phyloP scores from a whole-genome alignment of 352 stramenopile species.

The Globisporangium carolinianum region DNA sequence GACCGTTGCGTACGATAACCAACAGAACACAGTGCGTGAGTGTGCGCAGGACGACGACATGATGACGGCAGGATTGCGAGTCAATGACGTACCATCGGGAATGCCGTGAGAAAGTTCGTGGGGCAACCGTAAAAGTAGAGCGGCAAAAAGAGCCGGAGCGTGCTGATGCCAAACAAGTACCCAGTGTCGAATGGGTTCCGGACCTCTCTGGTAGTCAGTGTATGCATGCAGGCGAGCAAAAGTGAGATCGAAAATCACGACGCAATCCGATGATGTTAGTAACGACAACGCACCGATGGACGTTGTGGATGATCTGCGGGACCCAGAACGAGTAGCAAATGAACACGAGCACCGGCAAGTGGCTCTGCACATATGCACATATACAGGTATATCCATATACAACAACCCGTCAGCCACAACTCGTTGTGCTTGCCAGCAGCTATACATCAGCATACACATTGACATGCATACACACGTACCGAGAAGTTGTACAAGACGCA shows the following conservation, averaged over 20 bases:
- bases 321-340: slow-evolving; percentile 98
- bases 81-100: slow-evolving; percentile 59
- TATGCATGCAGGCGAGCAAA: neutral
- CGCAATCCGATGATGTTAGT: neutral
- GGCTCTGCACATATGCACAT: slow-evolving; percentile 32
- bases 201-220: slow-evolving; percentile 55
- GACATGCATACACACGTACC: slow-evolving; percentile 20
- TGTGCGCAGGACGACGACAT: no score
- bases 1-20: neutral
- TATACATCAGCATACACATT: no score
- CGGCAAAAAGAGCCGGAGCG: slow-evolving; percentile 90
- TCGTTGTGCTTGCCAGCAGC: no score
- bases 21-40: no score
- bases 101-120: slow-evolving; percentile 89
- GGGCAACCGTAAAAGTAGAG: slow-evolving; percentile 95
- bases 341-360: slow-evolving; percentile 88
- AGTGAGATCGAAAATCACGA: neutral
- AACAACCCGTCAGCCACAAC: neutral
- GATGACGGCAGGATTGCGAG: neutral
- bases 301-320: slow-evolving; percentile 96
- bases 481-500: slow-evolving; percentile 90
- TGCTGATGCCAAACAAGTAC: slow-evolving; percentile 94
- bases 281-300: slow-evolving; percentile 54
- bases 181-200: slow-evolving; percentile 91
- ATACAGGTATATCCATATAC: neutral